Evolutionary conservation across 495 filamentous ascomycete species (phyloP), one percentile per base, ranked within the genome.

Genomic region (Delitschia confertaspora): DNA sequence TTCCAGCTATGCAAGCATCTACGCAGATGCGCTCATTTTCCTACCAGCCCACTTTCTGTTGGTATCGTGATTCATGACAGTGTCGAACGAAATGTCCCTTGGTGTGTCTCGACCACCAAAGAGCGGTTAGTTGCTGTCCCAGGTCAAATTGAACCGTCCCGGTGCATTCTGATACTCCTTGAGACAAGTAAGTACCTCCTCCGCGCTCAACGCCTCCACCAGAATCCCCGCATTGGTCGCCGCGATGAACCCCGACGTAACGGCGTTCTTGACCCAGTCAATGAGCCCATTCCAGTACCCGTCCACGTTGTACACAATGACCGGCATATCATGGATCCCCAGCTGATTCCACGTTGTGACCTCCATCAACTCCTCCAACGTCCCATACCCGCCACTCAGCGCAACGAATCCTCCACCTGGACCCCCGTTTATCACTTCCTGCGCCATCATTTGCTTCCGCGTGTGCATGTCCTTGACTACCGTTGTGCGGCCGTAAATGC

Each of bases 301-400:
- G 38, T 85, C 79, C 21, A 89, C 72, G 64, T 96, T 96, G 30
- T 83, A 71, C 49, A 95, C 64, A 31, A 88, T 78, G 33, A 98
- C 75, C 0, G 83, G 85, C 46, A 75, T 73, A 43, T 71, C 73
- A 62, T 98, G 91, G 47, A 98, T 98, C 0, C 93, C 91, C 43
- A 98, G 63, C 65, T 95, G 91, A 63, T 95, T 96, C 91, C 91
- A 98, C 9, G 91, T 96, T 22, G 80, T 82, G 42, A 93, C 82
- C 73, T 98, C 91, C 68, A 95, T 89, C 41, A 96, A 68, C 70
- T 98, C 91, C 66, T 98, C 91, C 58, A 96, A 70, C 5, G 93
- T 96, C 8, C 91, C 91, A 64, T 88, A 96, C 0, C 91, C 91
- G 14, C 91, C 91, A 37, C 75, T 78, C 55, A 98, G 65, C 18